Evolutionary conservation across 345 rosid species (phyloP).

Genomic region (Theobroma cacao): DNA sequence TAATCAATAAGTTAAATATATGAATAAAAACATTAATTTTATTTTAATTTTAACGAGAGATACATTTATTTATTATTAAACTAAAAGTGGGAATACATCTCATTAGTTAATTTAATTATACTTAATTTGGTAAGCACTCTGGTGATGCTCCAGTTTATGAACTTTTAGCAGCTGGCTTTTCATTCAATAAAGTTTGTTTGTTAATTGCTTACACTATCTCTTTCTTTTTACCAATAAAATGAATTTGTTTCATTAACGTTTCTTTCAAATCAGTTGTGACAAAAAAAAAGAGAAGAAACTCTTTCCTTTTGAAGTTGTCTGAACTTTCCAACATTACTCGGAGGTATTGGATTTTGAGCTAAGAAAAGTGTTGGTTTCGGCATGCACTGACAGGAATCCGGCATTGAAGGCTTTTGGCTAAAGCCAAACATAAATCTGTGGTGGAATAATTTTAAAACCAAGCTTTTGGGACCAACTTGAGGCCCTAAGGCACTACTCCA

Average conservation of each 20-base stretch:
- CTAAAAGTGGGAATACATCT: too few species aligned
- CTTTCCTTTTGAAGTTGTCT: neutral
- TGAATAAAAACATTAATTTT: too few species aligned
- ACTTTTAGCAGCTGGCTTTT: neutral
- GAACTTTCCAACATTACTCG: neutral
- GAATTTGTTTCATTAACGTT: neutral
- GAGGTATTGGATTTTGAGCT: neutral
- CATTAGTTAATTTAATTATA: too few species aligned
- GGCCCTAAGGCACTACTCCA: neutral
- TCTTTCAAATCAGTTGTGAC: neutral
- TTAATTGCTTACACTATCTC: neutral
- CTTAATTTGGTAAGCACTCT: neutral
- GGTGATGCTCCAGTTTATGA: neutral
- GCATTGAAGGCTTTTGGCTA: neutral
- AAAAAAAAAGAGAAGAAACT: neutral
- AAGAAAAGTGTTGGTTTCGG: neutral
- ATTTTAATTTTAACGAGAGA: too few species aligned
- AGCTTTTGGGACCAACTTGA: neutral
- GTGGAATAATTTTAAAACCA: neutral
- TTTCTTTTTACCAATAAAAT: neutral
- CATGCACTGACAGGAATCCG: conserved; percentile 1
- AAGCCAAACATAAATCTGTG: neutral
- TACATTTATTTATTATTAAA: too few species aligned
- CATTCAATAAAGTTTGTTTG: neutral
- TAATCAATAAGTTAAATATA: too few species aligned